Base-by-base conservation (phyloP, 1,284 basidiomycete species). In the Fomitopsis schrenkii region DNA sequence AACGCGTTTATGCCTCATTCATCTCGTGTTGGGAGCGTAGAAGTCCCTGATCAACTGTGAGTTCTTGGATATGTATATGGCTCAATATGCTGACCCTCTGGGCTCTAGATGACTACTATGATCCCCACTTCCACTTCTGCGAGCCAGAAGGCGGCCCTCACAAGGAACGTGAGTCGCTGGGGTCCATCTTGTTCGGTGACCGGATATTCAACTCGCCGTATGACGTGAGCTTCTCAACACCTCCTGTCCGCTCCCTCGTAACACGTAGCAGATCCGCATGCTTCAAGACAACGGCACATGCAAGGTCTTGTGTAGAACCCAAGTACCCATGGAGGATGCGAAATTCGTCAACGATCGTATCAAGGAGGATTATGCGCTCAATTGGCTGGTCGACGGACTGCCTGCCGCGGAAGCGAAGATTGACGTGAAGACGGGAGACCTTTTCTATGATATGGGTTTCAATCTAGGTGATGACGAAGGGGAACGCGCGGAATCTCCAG, bases 121-220 rank as follows among this genome's bases (percentile, higher is more conserved):
- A 94, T 68, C 84, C 88, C 1, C 79, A 80, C 48, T 92, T 98
- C 67, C 88, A 89, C 65, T 98, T 98, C 75, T 98, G 97, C 72
- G 70, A 83, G 64, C 97, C 97, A 6, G 77, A 83, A 55, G 87
- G 81, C 7, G 94, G 93, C 4, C 87, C 90, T 1, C 77, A 87
- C 70, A 87, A 89, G 68, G 88, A 95, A 72, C 87, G 92, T 14
- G 96, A 97, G 75, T 92, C 90, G 1, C 79, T 99, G 30, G 97
- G 97, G 5, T 94, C 93, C 35, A 95, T 97, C 64, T 79, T 99
- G 15, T 98, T 98, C 69, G 97, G 97, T 35, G 97, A 99, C 79
- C 85, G 97, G 63, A 95, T 99, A 71, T 94, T 96, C 76, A 89
- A 90, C 72, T 94, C 93, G 8, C 90, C 92, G 2, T 96, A 95